These are phyloP conservation scores for Nakazawaea ishiwadae DNA, from an alignment of 805 yeast species.

Conservation along the genomic window DNA sequence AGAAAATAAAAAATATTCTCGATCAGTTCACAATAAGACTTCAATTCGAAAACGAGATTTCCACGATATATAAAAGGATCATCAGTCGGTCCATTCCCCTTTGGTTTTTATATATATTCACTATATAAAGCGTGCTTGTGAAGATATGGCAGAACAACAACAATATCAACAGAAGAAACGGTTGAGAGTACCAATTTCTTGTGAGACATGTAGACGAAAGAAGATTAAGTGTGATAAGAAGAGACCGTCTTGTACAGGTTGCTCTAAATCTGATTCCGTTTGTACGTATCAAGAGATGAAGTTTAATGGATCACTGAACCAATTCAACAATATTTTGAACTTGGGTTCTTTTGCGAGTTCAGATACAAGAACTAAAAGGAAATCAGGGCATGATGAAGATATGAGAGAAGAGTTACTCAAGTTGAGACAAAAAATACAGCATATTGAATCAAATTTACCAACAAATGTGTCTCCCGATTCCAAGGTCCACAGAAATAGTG, in stretches of 20 bases:
- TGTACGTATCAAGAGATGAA: conserved; percentile 10
- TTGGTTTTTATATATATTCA: no score
- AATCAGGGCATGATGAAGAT: neutral
- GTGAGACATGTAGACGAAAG: conserved; percentile 10
- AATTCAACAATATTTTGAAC: conserved; percentile 4
- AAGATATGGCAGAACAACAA: neutral
- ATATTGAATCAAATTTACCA: conserved; percentile 38
- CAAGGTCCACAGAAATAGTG: no score
- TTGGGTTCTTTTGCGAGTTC: conserved; percentile 5
- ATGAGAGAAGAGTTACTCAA: conserved; percentile 24
- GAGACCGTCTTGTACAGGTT: conserved; percentile 6
- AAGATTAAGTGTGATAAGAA: conserved; percentile 10
- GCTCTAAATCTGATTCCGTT: conserved; percentile 2
- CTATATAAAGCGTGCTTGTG: no score
- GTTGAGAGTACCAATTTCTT: conserved; percentile 11
- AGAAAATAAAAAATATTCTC: no score
- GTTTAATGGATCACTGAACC: neutral
- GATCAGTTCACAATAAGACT: no score
- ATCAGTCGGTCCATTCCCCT: no score
- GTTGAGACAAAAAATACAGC: conserved; percentile 36
- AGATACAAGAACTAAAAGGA: no score
- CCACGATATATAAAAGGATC: no score
- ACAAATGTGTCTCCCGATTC: no score
- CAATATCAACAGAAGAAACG: conserved; percentile 7
- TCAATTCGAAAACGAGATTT: no score